Base-by-base conservation (phyloP, 2,329 filamentous ascomycete genomes). In the Ceratocystiopsis brevicomis region DNA sequence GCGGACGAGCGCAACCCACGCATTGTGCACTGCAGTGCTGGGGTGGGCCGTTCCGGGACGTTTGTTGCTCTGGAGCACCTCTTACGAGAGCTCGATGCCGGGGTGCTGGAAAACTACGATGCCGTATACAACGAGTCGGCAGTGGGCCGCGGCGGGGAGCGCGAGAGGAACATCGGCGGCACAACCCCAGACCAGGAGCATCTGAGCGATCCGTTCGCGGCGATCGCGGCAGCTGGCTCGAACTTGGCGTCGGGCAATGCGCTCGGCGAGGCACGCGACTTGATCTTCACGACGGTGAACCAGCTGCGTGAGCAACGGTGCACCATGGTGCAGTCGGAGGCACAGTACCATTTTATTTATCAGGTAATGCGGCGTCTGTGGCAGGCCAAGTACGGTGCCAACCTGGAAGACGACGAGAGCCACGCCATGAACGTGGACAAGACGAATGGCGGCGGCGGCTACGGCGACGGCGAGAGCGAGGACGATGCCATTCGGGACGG, bases 31-130 rank as follows among this genome's bases (percentile, higher is more conserved):
- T 87, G 82, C 64, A 93, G 84, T 55, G 90, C 90, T 9, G 90
- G 90, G 36, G 88, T 98, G 14, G 90, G 90, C 13, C 76, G 90
- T 44, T 93, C 83, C 9, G 90, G 90, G 33, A 96, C 90, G 0
- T 98, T 96, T 56, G 94, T 98, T 53, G 81, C 85, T 2, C 71
- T 98, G n/a, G 90, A 96, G 60, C 85, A 92, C 59, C 72, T 98
- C 21, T 69, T 93, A 49, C 71, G 78, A 34, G 85, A 95, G 59
- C 68, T 96, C 11, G 76, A 83, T 21, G 71, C 76, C 6, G 88
- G 86, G 41, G 69, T 76, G 18, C 61, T 93, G 41, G 65, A 72
- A 48, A 56, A 63, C 19, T 62, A 61, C 46, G 61, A 66, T 43
- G 30, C 17, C 30, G 48, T 45, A 18, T 48, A 44, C 2, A 44